A percentile compares a stretch with the other conserved stretches of the same genome.
Conservation (phyloP, 805 yeast species). For the Millerozyma acaciae region DNA sequence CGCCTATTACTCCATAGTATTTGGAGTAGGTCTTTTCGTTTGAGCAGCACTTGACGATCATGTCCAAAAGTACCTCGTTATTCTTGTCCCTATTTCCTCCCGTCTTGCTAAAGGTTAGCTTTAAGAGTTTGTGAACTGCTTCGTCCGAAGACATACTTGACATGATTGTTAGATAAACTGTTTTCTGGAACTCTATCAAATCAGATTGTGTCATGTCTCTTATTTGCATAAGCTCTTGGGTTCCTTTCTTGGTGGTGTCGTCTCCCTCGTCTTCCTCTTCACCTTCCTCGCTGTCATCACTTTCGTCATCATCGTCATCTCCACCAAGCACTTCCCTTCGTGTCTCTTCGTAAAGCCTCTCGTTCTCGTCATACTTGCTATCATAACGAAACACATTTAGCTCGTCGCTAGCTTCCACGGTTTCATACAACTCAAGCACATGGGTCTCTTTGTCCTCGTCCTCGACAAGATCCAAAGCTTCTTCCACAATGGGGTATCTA, state of each 20-base stretch:
- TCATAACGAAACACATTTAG: conserved; percentile 53
- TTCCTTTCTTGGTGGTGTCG: conserved; percentile 3
- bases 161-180: conserved; percentile 77
- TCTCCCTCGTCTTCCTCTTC: conserved; percentile 11
- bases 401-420: conserved; percentile 41
- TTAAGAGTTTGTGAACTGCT: conserved; percentile 80
- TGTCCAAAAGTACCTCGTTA: conserved; percentile 58
- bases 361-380: conserved; percentile 46
- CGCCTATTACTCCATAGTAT: conserved; percentile 74
- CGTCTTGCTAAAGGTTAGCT: conserved; percentile 29
- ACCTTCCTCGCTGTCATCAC: conserved; percentile 15
- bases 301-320: conserved; percentile 14
- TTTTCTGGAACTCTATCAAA: conserved; percentile 63
- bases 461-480: conserved; percentile 57
- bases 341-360: conserved; percentile 43
- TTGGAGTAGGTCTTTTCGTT: conserved; percentile 87
- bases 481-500: conserved; percentile 35
- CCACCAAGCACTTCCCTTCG: conserved; percentile 46
- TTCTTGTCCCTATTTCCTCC: conserved; percentile 20
- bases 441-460: conserved; percentile 61
- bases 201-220: conserved; percentile 69
- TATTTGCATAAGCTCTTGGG: conserved; percentile 23
- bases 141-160: conserved; percentile 91
- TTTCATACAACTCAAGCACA: conserved; percentile 50
- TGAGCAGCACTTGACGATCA: conserved; percentile 74